Percentiles rank a stretch among this genome's conserved stretches.
Evolutionary conservation across 441 rosid genomes (phyloP).

Genomic region (Pelargonium myrrhifolium): DNA sequence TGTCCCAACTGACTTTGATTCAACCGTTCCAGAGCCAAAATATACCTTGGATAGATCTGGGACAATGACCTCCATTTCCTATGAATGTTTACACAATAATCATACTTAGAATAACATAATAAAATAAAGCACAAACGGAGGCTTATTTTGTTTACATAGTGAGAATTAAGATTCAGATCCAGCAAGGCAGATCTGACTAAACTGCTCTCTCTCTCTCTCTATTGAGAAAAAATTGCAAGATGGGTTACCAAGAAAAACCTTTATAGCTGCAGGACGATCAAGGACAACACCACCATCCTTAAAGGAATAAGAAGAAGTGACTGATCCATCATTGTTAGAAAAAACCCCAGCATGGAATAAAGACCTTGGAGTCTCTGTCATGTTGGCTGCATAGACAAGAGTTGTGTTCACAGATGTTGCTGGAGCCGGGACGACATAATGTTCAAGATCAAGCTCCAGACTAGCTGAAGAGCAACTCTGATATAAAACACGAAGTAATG

Average conservation of each 20-base stretch:
- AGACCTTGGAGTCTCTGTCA: constrained; percentile 89
- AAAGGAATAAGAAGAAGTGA: constrained; percentile 23
- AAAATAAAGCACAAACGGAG: neutral
- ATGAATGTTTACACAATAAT: constrained; percentile 17
- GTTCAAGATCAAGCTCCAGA: constrained; percentile 97
- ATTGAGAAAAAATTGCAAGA: constrained; percentile 16
- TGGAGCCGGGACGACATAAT: constrained; percentile 93
- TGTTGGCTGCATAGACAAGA: constrained; percentile 78
- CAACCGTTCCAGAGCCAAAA: constrained; percentile 56
- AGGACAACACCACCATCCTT: constrained; percentile 35
- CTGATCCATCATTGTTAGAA: constrained; percentile 36
- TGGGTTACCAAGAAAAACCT: constrained; percentile 45
- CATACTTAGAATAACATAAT: constrained; percentile 10
- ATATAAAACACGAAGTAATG: constrained; percentile 1
- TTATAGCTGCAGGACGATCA: constrained; percentile 55
- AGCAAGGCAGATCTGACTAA: constrained; percentile 1
- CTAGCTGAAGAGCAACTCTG: constrained; percentile 65
- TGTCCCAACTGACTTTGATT: constrained; percentile 69
- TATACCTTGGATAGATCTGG: constrained; percentile 57
- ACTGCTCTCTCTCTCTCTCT: neutral
- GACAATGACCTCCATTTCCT: constrained; percentile 67
- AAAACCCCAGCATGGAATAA: constrained; percentile 39
- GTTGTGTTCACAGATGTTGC: constrained; percentile 67
- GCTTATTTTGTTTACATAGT: neutral
- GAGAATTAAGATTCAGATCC: constrained; percentile 12